Evolutionary conservation across 192 early-diverging fungal species (phyloP).

Genomic region (Mortierella hygrophila): DNA sequence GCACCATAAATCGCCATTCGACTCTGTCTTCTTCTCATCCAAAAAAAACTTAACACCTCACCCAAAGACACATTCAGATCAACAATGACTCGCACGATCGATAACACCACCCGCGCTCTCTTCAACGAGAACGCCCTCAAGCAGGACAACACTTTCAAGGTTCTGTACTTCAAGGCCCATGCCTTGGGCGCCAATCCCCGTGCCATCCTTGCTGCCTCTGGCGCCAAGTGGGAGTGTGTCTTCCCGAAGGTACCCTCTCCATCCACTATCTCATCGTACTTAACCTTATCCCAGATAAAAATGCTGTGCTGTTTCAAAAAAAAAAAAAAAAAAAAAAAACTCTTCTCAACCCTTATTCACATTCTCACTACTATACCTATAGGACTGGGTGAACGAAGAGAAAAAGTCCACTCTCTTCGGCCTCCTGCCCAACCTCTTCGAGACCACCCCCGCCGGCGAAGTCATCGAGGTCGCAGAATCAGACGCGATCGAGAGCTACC

Average conservation of each 20-base stretch:
- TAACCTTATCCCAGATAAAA: neutral
- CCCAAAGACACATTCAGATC: neutral
- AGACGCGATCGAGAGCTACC: conserved; percentile 32
- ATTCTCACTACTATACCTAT: too few relatives aligned
- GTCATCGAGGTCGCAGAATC: conserved; percentile 28
- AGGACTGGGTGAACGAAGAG: conserved; percentile 42
- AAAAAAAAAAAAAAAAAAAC: too few relatives aligned
- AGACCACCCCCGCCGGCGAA: conserved; percentile 28
- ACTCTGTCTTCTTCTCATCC: neutral
- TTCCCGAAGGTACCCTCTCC: conserved; percentile 19
- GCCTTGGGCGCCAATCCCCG: conserved; percentile 5
- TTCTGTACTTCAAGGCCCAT: conserved; percentile 34
- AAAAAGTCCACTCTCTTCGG: conserved; percentile 32
- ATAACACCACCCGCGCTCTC: conserved; percentile 14
- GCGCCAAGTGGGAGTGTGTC: conserved; percentile 30
- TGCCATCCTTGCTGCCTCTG: conserved; percentile 37
- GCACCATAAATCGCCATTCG: too few relatives aligned
- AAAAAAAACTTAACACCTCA: neutral
- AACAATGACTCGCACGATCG: conserved; percentile 32
- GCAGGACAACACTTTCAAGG: conserved; percentile 42
- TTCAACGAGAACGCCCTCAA: conserved; percentile 53
- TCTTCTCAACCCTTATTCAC: neutral
- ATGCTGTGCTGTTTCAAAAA: neutral
- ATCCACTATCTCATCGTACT: neutral
- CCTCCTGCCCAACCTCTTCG: conserved; percentile 29